Evolutionary conservation across 352 stramenopile species (phyloP), one percentile per base, ranked within the genome.

Genomic region (Phytopythium litorale): DNA sequence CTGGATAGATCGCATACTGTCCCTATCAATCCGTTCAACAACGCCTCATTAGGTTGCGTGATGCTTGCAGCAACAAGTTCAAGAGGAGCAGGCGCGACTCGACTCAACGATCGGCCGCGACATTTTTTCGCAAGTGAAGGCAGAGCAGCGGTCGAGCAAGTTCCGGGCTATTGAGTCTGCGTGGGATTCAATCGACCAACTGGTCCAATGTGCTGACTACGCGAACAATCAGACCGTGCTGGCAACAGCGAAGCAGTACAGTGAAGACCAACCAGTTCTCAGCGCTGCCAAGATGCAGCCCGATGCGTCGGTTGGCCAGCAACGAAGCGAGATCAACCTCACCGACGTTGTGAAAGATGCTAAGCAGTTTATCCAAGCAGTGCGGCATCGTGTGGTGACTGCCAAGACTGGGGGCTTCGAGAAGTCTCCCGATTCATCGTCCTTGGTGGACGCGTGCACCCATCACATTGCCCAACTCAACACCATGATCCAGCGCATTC

Each of bases 81-180:
- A 85, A 15, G 68, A 85, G 45, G 62, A 77, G n/a, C 78, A 85
- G 38, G 73, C 48, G 46, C 30, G 58, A 12, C 52, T 83, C 0
- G 73, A 84, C 30, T 56, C 63, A 7, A 67, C 43, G 0, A 48
- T 74, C 1, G 67, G 59, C 42, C 71, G 64, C 1, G 63, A 66
- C 3, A 66, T 83, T 23, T 81, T 75, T 35, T 79, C 75, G 6
- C 67, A 75, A 57, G 62, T 66, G 5, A 55, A 64, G 8, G 58
- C 75, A 46, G 60, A 40, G 13, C 62, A 66, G 6, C 69, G 78
- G 4, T 35, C 56, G 2, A 67, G 66, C 4, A 70, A 69, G 45
- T 30, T 81, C 2, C 28, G 70, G 21, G 62, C 68, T 32, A 49
- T 75, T 1, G 62, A 58, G 3, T 23, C 23, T 0, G 68, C 73